A percentile compares a stretch with the other conserved stretches of the same genome.
Conservation (phyloP, 192 early-diverging fungal species). For the Coemansia sp. region DNA sequence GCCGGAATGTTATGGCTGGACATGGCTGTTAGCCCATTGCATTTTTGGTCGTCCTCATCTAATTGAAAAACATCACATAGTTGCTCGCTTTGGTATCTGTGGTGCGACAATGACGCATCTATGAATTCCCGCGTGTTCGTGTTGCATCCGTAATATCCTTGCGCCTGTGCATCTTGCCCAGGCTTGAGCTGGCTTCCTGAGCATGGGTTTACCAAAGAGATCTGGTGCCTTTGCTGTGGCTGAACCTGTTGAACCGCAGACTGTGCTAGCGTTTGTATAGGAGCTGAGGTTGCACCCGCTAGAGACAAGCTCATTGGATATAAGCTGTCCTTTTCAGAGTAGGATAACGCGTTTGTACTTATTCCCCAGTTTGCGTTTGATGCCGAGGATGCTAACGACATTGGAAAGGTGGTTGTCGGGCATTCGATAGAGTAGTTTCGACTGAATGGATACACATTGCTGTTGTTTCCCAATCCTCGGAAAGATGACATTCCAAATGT, state of each 20-base stretch:
- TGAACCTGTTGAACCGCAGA: neutral
- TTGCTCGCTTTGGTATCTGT: slow-evolving; percentile 6
- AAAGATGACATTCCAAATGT: slow-evolving; percentile 15
- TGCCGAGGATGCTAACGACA: slow-evolving; percentile 8
- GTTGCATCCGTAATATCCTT: neutral
- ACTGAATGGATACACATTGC: slow-evolving; percentile 12
- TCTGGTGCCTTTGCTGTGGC: neutral
- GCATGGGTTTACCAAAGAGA: neutral
- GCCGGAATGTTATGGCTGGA: neutral
- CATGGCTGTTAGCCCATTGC: neutral
- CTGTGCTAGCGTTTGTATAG: slow-evolving; percentile 11
- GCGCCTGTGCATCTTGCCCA: neutral
- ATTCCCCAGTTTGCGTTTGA: slow-evolving; percentile 21
- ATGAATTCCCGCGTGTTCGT: neutral
- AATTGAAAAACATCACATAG: neutral
- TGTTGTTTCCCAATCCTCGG: neutral
- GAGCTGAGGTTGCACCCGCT: neutral
- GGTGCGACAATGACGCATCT: neutral
- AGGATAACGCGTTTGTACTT: slow-evolving; percentile 9
- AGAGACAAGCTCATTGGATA: slow-evolving; percentile 45
- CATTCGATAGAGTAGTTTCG: slow-evolving; percentile 32
- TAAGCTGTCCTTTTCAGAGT: slow-evolving; percentile 18
- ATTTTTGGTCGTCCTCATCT: neutral
- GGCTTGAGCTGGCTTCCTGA: neutral
- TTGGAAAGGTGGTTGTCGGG: slow-evolving; percentile 6